Base-by-base conservation (phyloP, 352 stramenopile species). In the Phytophthora sansomeana region DNA sequence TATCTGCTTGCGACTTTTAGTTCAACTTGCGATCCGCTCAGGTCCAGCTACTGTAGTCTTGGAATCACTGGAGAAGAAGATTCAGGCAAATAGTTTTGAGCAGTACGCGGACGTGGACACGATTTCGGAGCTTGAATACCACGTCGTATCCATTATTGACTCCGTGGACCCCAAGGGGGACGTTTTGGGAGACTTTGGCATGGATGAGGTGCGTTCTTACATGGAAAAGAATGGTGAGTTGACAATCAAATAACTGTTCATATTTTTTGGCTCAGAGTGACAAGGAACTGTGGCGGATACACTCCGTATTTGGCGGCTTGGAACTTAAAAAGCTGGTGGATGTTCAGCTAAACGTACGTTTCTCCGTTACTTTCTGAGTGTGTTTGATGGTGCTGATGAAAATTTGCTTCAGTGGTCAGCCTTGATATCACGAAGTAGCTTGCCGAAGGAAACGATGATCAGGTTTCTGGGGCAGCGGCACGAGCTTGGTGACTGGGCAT, bases 401-500 rank as follows among this genome's bases (percentile, higher is more conserved):
- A 43, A 46, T 46, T 16, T 39, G n/a, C 33, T 39, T 39, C 33
- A 90, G 81, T 92, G 79, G 74, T 9, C 58, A 28, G 66, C 72
- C 10, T 48, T 89, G 17, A 86, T 90, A 41, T 77, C 77, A 7
- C 64, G 76, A n/a, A 85, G 71, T 16, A 80, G 72, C 35, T 60
- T 92, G 17, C 28, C 67, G 5, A 59, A 62, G 7, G 49, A 72
- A 19, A 32, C 35, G 1, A 44, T 91, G 21, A 39, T 87, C 7
- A 44, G 58, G 2, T 67, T 71, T 17, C 48, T 91, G 4, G 52
- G 63, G 6, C 75, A 77, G 29, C 78, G 83, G 2, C 80, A 86
- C n/a, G 83, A 91, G 41, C 69, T 89, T 30, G 77, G 77, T 10
- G 49, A 80, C 8, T 91, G 83, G 80, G 41, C 36, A 24, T 88